phyloP scores from a whole-genome alignment of 2,329 filamentous ascomycete species.

The Diaporthe sp. region DNA sequence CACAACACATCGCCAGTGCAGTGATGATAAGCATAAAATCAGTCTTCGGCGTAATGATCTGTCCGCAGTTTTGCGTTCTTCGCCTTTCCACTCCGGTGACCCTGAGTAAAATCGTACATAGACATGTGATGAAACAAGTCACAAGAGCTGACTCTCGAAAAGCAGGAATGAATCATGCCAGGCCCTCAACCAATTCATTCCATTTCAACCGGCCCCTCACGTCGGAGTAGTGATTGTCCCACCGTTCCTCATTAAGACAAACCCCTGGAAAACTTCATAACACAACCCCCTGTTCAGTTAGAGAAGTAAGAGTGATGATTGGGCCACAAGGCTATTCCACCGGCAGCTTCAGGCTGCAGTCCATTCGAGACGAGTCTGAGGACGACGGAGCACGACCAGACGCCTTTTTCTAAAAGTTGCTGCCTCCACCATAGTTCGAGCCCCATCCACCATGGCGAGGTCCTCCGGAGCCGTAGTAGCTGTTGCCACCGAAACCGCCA shows the following conservation, averaged over 20 bases:
- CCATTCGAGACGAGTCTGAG: slow-evolving; percentile 15
- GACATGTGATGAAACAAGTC: slow-evolving; percentile 28
- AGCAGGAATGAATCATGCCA: slow-evolving; percentile 26
- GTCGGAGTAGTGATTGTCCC: slow-evolving; percentile 9
- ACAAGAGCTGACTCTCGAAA: slow-evolving; percentile 29
- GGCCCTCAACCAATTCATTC: slow-evolving; percentile 6
- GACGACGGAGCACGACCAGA: slow-evolving; percentile 27
- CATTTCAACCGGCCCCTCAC: slow-evolving; percentile 1
- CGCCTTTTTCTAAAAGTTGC: slow-evolving; percentile 28
- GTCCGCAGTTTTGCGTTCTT: slow-evolving; percentile 23
- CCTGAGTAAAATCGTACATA: slow-evolving; percentile 31
- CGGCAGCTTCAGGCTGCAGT: slow-evolving; percentile 3
- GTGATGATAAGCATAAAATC: not conserved
- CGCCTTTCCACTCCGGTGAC: slow-evolving; percentile 28
- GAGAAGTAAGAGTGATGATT: not conserved
- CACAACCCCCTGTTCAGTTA: slow-evolving; percentile 9
- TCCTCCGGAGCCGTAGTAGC: slow-evolving; percentile 57
- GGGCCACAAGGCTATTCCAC: slow-evolving; percentile 24
- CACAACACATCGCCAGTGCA: not conserved
- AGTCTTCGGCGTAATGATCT: slow-evolving; percentile 4
- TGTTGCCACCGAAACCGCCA: slow-evolving; percentile 58
- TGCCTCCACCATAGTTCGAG: slow-evolving; percentile 59
- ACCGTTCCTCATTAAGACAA: slow-evolving; percentile 23
- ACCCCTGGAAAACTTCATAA: slow-evolving; percentile 19
- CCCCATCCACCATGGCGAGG: slow-evolving; percentile 65